Percentiles rank a stretch among this genome's conserved stretches.
Conservation (phyloP, 768 basidiomycete species). For the Candolleomyces efflorescens region DNA sequence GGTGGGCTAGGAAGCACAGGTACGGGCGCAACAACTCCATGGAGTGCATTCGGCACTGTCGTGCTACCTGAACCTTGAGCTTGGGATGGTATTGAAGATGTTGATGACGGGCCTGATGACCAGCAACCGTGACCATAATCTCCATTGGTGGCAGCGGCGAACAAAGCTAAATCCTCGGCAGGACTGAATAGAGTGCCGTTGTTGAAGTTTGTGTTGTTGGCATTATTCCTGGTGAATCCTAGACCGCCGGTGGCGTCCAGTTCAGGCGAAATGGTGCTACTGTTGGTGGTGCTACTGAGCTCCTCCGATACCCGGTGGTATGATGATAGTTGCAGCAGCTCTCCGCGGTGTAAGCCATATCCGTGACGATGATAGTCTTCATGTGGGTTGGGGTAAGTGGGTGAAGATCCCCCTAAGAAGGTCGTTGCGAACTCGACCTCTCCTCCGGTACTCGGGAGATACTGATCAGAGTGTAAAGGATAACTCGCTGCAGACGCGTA, state of each 20-base stretch:
- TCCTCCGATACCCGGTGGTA: background rate
- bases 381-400: constrained; percentile 32
- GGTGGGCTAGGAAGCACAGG: constrained; percentile 22
- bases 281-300: background rate
- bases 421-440: constrained; percentile 25
- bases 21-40: constrained; percentile 28
- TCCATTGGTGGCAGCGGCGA: constrained; percentile 18
- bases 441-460: constrained; percentile 28
- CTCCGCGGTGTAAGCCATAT: constrained; percentile 41
- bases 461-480: constrained; percentile 23
- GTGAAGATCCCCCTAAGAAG: constrained; percentile 53
- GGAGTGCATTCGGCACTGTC: constrained; percentile 3
- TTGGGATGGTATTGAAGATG: background rate
- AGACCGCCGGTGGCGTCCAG: constrained; percentile 39
- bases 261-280: constrained; percentile 16
- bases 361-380: constrained; percentile 28
- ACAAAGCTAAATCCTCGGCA: constrained; percentile 38
- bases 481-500: constrained; percentile 17
- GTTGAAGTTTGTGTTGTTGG: constrained; percentile 7
- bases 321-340: constrained; percentile 8
- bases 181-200: constrained; percentile 19
- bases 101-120: too few relatives aligned
- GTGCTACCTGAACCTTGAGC: constrained; percentile 11
- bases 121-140: constrained; percentile 8
- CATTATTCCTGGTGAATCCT: constrained; percentile 37